A percentile compares a stretch with the other conserved stretches of the same genome.
These are phyloP conservation scores for Botrytis fabae DNA, from an alignment of 2,329 filamentous ascomycete genomes.

Conservation along the genomic window DNA sequence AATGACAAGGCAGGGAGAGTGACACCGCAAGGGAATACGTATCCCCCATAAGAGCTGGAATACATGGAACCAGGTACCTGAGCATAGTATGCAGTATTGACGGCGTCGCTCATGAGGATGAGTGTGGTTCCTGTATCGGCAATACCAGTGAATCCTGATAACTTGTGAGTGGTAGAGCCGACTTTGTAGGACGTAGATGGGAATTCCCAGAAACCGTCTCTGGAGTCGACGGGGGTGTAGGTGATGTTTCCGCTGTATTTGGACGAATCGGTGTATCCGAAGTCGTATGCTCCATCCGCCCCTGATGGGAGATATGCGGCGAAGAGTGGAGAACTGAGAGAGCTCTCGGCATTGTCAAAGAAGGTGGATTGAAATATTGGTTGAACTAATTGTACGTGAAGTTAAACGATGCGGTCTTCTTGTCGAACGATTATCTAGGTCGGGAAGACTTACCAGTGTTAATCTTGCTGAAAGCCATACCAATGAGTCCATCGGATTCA, in stretches of 20 bases:
- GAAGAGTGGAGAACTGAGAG: slow-evolving; percentile 49
- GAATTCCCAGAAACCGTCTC: slow-evolving; percentile 57
- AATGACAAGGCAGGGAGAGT: slow-evolving; percentile 42
- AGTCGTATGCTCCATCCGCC: slow-evolving; percentile 52
- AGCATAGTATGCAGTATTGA: slow-evolving; percentile 43
- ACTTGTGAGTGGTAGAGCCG: slow-evolving; percentile 48
- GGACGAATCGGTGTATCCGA: slow-evolving; percentile 53
- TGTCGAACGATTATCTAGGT: not conserved
- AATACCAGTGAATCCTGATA: slow-evolving; percentile 37
- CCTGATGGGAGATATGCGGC: slow-evolving; percentile 54
- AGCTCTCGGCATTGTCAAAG: slow-evolving; percentile 39
- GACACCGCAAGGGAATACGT: slow-evolving; percentile 42
- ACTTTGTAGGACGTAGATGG: slow-evolving; percentile 52
- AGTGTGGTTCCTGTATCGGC: slow-evolving; percentile 47
- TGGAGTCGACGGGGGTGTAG: slow-evolving; percentile 50
- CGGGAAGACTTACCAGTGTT: slow-evolving; percentile 34
- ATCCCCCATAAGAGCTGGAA: slow-evolving; percentile 39
- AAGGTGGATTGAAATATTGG: slow-evolving; percentile 37
- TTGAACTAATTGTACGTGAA: slow-evolving; percentile 23
- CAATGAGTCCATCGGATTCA: slow-evolving; percentile 58
- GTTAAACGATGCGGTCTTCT: not conserved
- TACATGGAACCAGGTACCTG: slow-evolving; percentile 40
- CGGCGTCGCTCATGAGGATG: slow-evolving; percentile 41
- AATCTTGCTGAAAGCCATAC: slow-evolving; percentile 49
- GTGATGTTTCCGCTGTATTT: slow-evolving; percentile 55